phyloP scores from a whole-genome alignment of 495 filamentous ascomycete species.

The Penicillium lagena region DNA sequence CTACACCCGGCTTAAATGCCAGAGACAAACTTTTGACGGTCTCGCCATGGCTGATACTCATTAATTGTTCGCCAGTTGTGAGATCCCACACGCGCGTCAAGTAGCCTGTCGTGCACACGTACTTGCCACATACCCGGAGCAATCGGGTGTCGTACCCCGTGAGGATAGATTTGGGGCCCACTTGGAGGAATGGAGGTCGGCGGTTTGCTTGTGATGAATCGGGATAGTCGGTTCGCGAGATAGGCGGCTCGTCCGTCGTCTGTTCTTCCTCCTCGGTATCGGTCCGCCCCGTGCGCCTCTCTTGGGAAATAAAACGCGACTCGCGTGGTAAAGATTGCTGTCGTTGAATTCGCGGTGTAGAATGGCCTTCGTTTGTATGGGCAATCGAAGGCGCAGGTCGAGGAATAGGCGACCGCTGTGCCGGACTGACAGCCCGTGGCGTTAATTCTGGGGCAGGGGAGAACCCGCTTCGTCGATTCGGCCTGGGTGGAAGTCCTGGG shows the following conservation, averaged over 20 bases:
- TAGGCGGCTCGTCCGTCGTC: constrained; percentile 19
- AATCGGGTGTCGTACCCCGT: constrained; percentile 78
- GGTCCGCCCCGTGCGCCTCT: constrained; percentile 17
- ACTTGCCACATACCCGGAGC: constrained; percentile 81
- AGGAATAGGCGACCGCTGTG: constrained; percentile 10
- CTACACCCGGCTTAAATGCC: constrained; percentile 72
- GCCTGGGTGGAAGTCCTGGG: constrained; percentile 56
- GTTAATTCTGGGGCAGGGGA: constrained; percentile 27
- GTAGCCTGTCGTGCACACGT: constrained; percentile 78
- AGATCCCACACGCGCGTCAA: constrained; percentile 84
- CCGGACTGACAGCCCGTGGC: constrained; percentile 6
- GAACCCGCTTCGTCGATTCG: constrained; percentile 18
- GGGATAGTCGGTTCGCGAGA: constrained; percentile 57
- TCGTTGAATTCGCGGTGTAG: constrained; percentile 13
- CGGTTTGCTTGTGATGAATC: constrained; percentile 82
- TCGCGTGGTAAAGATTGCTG: constrained; percentile 30
- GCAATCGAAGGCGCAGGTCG: constrained; percentile 10
- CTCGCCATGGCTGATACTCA: constrained; percentile 77
- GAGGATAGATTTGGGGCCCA: constrained; percentile 65
- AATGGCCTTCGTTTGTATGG: constrained; percentile 6
- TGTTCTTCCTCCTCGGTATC: constrained; percentile 27
- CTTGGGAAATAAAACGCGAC: constrained; percentile 10
- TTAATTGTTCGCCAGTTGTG: constrained; percentile 68
- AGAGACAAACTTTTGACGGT: constrained; percentile 69
- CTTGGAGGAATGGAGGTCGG: constrained; percentile 66